Conservation (phyloP, 78 protist genomes). For the Trichosphaerium sp. region DNA sequence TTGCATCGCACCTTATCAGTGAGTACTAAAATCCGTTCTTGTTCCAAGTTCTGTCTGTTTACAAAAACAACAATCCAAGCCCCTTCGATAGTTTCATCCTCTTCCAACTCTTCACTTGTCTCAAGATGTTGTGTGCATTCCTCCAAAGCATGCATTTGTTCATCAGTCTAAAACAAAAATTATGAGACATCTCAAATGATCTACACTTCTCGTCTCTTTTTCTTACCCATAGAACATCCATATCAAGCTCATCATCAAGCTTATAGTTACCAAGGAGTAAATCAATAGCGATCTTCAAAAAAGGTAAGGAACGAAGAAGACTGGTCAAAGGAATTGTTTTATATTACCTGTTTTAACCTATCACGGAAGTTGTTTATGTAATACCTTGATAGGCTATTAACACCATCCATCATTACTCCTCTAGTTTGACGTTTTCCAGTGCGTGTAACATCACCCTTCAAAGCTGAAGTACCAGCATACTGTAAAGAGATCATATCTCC, state of each 20-base stretch:
- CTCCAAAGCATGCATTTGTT: slow-evolving; percentile 25
- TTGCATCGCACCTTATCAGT: slow-evolving; percentile 20
- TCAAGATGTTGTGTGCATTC: slow-evolving; percentile 36
- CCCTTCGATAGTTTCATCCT: slow-evolving; percentile 13
- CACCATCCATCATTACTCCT: slow-evolving; percentile 60
- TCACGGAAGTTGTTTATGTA: slow-evolving; percentile 62
- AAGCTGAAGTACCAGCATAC: slow-evolving; percentile 71
- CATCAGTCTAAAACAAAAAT: slow-evolving; percentile 39
- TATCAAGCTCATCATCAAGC: slow-evolving; percentile 6
- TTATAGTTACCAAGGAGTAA: slow-evolving; percentile 16
- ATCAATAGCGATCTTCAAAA: slow-evolving; percentile 1
- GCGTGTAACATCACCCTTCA: slow-evolving; percentile 67
- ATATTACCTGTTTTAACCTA: slow-evolving; percentile 36
- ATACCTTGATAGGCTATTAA: slow-evolving; percentile 54
- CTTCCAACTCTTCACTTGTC: background rate
- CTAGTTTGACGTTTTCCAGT: slow-evolving; percentile 55
- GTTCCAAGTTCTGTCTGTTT: slow-evolving; percentile 29
- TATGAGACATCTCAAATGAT: too few species aligned
- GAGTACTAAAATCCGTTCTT: slow-evolving; percentile 32
- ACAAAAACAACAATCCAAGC: slow-evolving; percentile 34
- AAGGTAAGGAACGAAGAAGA: background rate
- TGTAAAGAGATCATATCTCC: slow-evolving; percentile 66
- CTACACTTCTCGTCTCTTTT: too few species aligned
- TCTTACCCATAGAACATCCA: slow-evolving; percentile 5
- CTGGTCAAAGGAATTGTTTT: too few species aligned